Percentiles rank a stretch among this genome's conserved stretches.
Evolutionary conservation across 177 flowering plant species (phyloP).

Genomic region (Vitis hybrid): DNA sequence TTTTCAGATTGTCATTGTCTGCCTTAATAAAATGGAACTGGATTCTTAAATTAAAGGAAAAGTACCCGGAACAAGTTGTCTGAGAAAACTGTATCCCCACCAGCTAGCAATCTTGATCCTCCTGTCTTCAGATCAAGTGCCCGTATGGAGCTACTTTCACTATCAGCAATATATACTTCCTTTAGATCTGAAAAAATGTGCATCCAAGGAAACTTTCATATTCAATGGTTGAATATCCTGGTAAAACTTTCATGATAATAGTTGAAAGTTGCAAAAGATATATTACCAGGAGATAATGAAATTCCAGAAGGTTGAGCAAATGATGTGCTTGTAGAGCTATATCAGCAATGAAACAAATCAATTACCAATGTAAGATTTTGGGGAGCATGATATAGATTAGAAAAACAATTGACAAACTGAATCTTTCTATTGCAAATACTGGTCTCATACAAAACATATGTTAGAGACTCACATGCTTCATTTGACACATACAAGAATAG

Average conservation of each 20-base stretch:
- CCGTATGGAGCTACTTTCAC: conserved; percentile 97
- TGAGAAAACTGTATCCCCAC: conserved; percentile 85
- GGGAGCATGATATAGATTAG: not conserved
- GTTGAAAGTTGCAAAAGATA: conserved; percentile 6
- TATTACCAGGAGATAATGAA: conserved; percentile 79
- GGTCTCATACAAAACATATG: not conserved
- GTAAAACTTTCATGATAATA: not conserved
- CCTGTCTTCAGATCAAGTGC: conserved; percentile 83
- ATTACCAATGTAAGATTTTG: conserved; percentile 12
- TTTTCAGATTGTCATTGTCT: not conserved
- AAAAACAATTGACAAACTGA: not conserved
- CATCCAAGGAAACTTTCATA: not conserved
- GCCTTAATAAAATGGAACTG: not conserved
- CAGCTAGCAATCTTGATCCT: conserved; percentile 84
- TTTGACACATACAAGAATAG: too few relatives aligned
- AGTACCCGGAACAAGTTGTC: conserved; percentile 87
- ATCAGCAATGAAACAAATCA: conserved; percentile 15
- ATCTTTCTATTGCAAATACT: not conserved
- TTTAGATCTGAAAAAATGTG: conserved; percentile 45
- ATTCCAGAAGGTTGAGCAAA: conserved; percentile 97
- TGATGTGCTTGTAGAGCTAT: conserved; percentile 76
- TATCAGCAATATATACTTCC: conserved; percentile 84
- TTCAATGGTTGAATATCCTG: not conserved
- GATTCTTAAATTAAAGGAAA: not conserved
- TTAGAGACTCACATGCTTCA: not conserved